Evolutionary conservation across 2,329 filamentous ascomycete species (phyloP), one percentile per base, ranked within the genome.

Genomic region (Helicocarpus griseus): DNA sequence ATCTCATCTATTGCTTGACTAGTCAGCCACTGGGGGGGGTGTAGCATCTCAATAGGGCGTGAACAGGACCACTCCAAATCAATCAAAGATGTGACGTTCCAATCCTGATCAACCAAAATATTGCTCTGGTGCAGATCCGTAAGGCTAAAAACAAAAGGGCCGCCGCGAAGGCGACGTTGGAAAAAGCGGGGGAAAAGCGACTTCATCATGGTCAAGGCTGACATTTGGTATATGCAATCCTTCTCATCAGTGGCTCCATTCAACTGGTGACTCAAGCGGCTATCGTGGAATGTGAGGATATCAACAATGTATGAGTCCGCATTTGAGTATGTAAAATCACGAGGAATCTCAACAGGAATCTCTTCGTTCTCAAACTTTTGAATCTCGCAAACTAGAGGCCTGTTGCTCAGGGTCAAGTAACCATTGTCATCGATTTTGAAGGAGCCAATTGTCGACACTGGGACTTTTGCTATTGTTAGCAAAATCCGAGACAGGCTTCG

Each of bases 391-490:
- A 57, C 59, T 4, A 64, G 51, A 6, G 62, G 61, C 2, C 62
- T 54, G 35, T 60, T 62, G 11, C 45, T 52, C 13, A 63, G 49
- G n/a, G 41, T 48, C 13, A 64, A 40, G 33, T 52, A 53, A 8
- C 63, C 58, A 19, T 60, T 36, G 4, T 59, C 39, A 44, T 66
- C 54, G 14, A 70, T 57, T 9, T 55, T 58, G 11, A 63, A 57
- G 9, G 67, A 69, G 5, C 66, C 66, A 46, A 71, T 69, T 9
- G 58, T 57, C 9, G 61, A 60, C 9, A 66, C 46, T 28, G 62
- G 58, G 13, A 52, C 54, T 11, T 56, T 50, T 3, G 39, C 48
- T 4, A 60, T 22, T 21, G 49, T 53, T 7, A 61, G 17, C 4
- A 61, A 50, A 26, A 61, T 57, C 1, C 52, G 53, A 11, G 56